A percentile compares a stretch with the other conserved stretches of the same genome.
Evolutionary conservation across 2,329 filamentous ascomycete genomes (phyloP).

Genomic region (Monilinia fructicola): DNA sequence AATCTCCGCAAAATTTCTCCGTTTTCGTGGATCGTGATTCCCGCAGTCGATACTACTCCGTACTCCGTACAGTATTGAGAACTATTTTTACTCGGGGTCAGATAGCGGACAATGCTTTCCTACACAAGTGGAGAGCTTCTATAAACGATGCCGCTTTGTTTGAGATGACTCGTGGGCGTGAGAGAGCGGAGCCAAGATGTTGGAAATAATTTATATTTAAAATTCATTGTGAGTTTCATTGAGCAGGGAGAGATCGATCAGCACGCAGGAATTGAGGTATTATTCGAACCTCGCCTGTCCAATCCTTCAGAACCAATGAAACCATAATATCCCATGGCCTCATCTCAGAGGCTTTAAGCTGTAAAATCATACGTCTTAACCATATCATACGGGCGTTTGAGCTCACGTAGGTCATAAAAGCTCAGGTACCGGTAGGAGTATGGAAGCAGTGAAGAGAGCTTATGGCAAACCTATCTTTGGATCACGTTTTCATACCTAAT

Average conservation of each 20-base stretch:
- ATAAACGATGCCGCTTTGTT: constrained; percentile 20
- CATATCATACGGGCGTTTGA: neutral
- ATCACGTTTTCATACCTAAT: constrained; percentile 19
- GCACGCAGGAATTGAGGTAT: neutral
- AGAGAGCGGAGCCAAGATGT: neutral
- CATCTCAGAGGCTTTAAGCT: neutral
- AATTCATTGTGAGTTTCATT: neutral
- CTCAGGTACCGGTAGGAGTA: neutral
- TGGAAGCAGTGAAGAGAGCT: neutral
- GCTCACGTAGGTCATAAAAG: neutral
- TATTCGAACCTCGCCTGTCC: neutral
- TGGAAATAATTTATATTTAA: neutral
- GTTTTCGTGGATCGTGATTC: constrained; percentile 22
- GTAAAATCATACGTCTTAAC: neutral
- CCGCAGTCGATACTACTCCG: constrained; percentile 6
- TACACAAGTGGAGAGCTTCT: constrained; percentile 13
- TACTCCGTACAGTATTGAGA: neutral
- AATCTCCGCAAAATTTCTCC: constrained; percentile 22
- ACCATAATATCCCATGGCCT: neutral
- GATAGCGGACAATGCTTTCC: constrained; percentile 15
- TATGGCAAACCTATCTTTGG: neutral
- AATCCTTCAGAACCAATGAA: neutral
- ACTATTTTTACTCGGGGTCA: constrained; percentile 20
- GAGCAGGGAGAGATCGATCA: neutral
- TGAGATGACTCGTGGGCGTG: neutral